Base-by-base conservation (phyloP, 345 rosid species). In the Carallia pectinifolia region DNA sequence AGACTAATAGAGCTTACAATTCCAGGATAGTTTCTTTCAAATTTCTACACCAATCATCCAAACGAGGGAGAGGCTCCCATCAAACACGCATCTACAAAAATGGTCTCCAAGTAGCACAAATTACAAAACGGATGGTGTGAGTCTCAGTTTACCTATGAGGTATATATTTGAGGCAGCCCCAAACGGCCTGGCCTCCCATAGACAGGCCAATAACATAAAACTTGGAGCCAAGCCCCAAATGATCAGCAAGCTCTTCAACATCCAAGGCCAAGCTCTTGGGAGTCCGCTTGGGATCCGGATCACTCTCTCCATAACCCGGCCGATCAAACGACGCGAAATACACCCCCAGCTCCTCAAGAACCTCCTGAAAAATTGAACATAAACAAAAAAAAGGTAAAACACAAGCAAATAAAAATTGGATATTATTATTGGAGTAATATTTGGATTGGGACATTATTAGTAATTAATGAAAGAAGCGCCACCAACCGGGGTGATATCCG, bases 291-390 rank as follows among this genome's bases (percentile, higher is more conserved):
- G 68, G 63, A 56, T 76, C 72, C 4, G 80, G 80, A 55, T 76
- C 75, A 31, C 80, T 76, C 56, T 71, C 75, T 33, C 80, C 75
- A 47, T 76, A 76, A 27, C 80, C 80, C 7, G 75, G 80, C 56
- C 80, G 44, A 56, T 76, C 80, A 48, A 76, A 66, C 15, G 80
- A 66, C 52, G 66, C 65, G 17, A 71, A 2, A 31, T 66, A 61
- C 53, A 71, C 31, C 7, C 68, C 60, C 9, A 76, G 64, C 68
- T 76, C 71, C 59, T 76, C 71, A 47, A 48, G 7, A 1, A 71
- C 60, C 62, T 62, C 68, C 75, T 70, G 62, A 16, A 39, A 74
- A 60, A 19, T 15, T 23, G 33, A 16, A 33, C 23, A 23, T 23
- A 23, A 23, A 23, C 44, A 6, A 4, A 8, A 34, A 1, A 33